Evolutionary conservation across 257 asterid species (phyloP).

Genomic region (Przewalskia tangutica): DNA sequence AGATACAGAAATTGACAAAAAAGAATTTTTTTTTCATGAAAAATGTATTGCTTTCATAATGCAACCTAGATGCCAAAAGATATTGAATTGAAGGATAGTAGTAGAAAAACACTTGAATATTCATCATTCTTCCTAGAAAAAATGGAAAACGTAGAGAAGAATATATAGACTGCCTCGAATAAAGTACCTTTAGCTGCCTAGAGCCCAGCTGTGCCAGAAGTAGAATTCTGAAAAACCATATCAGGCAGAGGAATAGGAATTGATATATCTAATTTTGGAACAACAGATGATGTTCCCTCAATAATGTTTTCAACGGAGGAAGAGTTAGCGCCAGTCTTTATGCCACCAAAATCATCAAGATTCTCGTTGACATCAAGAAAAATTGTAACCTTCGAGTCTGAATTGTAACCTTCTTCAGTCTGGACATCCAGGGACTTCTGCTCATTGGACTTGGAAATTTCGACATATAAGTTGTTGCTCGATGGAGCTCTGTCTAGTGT

Average conservation of each 20-base stretch:
- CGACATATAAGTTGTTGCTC: conserved; percentile 2
- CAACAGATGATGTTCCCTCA: conserved; percentile 8
- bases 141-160: not conserved
- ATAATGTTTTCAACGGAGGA: conserved; percentile 16
- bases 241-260: conserved; percentile 17
- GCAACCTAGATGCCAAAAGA: not conserved
- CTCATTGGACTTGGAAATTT: conserved; percentile 13
- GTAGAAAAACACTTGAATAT: not conserved
- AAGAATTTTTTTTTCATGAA: not conserved
- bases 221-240: conserved; percentile 20
- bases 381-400: conserved; percentile 17
- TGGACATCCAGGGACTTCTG: conserved; percentile 8
- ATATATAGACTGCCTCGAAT: not conserved
- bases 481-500: not conserved
- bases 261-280: conserved; percentile 5
- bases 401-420: not conserved
- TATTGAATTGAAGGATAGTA: not conserved
- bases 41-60: not conserved
- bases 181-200: conserved; percentile 10
- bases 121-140: not conserved
- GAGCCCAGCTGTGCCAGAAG: conserved; percentile 3
- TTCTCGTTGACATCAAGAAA: conserved; percentile 18
- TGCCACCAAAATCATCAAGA: conserved; percentile 24
- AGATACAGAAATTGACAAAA: not conserved
- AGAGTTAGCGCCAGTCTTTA: conserved; percentile 14